A percentile compares a stretch with the other conserved stretches of the same genome.
Conservation (phyloP, 345 rosid genomes). For the Boechera retrofracta region DNA sequence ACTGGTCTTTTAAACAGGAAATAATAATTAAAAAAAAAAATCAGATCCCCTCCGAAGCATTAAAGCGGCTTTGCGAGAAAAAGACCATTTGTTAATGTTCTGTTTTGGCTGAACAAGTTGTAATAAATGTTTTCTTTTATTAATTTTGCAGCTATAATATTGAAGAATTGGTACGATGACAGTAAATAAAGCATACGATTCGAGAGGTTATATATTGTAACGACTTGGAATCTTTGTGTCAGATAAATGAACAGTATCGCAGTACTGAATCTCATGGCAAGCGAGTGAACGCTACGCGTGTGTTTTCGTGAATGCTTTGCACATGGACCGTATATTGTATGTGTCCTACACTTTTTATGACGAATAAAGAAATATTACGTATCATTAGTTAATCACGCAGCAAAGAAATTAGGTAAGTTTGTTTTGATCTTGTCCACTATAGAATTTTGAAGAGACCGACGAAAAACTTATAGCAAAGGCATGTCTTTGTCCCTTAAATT, state of each 20-base stretch:
- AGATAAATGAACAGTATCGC: conserved; percentile 18
- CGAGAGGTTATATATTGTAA: conserved; percentile 29
- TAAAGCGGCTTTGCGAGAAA: conserved; percentile 42
- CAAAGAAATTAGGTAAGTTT: conserved; percentile 18
- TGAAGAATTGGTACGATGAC: conserved; percentile 9
- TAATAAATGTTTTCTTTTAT: conserved; percentile 12
- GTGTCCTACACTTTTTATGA: conserved; percentile 13
- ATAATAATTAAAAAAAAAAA: background rate
- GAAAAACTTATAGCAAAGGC: background rate
- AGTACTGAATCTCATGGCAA: conserved; percentile 31
- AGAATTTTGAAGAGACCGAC: background rate
- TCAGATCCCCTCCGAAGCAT: conserved; percentile 30
- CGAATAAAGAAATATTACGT: conserved; percentile 29
- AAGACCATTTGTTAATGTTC: conserved; percentile 35
- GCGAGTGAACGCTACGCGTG: conserved; percentile 20
- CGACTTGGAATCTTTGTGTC: conserved; percentile 31
- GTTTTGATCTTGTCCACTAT: conserved; percentile 29
- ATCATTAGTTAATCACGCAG: conserved; percentile 12
- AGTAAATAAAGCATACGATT: conserved; percentile 41
- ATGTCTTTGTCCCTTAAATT: background rate
- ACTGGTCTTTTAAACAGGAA: background rate
- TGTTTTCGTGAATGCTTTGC: conserved; percentile 25
- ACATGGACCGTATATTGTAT: background rate
- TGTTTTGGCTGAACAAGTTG: conserved; percentile 35
- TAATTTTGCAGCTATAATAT: conserved; percentile 11